These are phyloP conservation scores for Trichoderma arundinaceum DNA, from an alignment of 2,329 filamentous ascomycete species.

Conservation along the genomic window DNA sequence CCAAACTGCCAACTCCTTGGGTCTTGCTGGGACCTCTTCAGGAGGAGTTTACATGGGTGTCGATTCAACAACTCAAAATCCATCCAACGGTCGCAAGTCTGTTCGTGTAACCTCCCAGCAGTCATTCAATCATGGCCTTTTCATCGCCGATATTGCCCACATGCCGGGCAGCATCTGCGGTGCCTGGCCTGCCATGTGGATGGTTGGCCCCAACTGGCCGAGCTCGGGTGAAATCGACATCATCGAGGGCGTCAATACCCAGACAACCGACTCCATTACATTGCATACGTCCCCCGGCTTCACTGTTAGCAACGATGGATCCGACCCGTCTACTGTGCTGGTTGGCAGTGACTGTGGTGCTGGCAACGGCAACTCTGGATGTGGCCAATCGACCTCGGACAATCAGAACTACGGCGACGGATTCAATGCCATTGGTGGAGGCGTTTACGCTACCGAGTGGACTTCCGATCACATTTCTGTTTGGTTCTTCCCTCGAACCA, in stretches of 20 bases:
- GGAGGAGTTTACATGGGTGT: conserved; percentile 71
- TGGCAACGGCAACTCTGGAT: conserved; percentile 61
- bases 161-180: conserved; percentile 77
- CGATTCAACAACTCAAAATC: conserved; percentile 63
- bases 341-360: conserved; percentile 63
- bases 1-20: conserved; percentile 60
- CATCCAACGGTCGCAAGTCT: conserved; percentile 67
- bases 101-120: conserved; percentile 72
- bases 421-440: conserved; percentile 73
- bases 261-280: conserved; percentile 64
- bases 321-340: conserved; percentile 53
- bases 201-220: conserved; percentile 73
- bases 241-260: conserved; percentile 75
- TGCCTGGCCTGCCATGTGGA: conserved; percentile 77
- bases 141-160: conserved; percentile 75
- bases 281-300: conserved; percentile 71
- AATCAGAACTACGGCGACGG: conserved; percentile 66
- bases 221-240: conserved; percentile 77
- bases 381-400: conserved; percentile 58
- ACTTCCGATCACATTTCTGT: conserved; percentile 72
- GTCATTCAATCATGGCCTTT: conserved; percentile 70
- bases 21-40: conserved; percentile 63
- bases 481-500: conserved; percentile 77
- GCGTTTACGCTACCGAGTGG: conserved; percentile 80
- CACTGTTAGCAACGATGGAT: conserved; percentile 56